These are phyloP conservation scores for Metschnikowia corniflorae DNA, from an alignment of 805 yeast species.

Conservation along the genomic window DNA sequence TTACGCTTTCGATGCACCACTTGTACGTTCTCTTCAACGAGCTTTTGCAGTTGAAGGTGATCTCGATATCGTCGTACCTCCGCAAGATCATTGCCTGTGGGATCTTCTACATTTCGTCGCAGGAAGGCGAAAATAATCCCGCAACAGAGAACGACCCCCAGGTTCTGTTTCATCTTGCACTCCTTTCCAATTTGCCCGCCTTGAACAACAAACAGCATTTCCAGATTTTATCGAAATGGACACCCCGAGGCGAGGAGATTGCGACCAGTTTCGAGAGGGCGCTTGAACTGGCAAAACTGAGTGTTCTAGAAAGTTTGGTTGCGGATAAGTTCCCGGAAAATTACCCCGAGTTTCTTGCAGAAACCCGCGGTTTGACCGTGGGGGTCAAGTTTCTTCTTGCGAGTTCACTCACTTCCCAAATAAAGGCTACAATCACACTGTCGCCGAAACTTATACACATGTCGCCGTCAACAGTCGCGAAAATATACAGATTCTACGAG, in stretches of 20 bases:
- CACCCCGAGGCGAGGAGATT: conserved; percentile 27
- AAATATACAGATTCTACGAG: conserved; percentile 32
- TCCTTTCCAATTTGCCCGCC: conserved; percentile 58
- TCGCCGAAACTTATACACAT: conserved; percentile 37
- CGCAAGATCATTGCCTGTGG: conserved; percentile 86
- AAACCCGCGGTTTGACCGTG: conserved; percentile 27
- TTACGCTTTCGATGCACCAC: conserved; percentile 17
- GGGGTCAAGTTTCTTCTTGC: conserved; percentile 45
- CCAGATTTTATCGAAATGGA: conserved; percentile 51
- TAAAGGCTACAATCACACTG: conserved; percentile 33
- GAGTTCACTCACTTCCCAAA: conserved; percentile 46
- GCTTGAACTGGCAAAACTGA: conserved; percentile 28
- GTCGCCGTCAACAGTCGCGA: conserved; percentile 26
- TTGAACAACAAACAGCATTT: conserved; percentile 52
- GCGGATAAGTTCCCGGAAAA: conserved; percentile 18
- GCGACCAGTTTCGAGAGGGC: conserved; percentile 38
- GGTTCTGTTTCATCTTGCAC: conserved; percentile 46
- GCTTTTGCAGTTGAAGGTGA: conserved; percentile 46
- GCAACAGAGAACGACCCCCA: conserved; percentile 12
- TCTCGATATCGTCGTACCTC: conserved; percentile 63
- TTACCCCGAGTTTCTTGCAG: conserved; percentile 9
- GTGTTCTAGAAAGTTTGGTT: conserved; percentile 30
- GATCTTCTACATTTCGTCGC: conserved; percentile 54
- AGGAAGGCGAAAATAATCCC: conserved; percentile 23
- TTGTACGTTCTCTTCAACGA: conserved; percentile 51